These are phyloP conservation scores for Boletus huronensis DNA, from an alignment of 768 basidiomycete species.

Conservation along the genomic window DNA sequence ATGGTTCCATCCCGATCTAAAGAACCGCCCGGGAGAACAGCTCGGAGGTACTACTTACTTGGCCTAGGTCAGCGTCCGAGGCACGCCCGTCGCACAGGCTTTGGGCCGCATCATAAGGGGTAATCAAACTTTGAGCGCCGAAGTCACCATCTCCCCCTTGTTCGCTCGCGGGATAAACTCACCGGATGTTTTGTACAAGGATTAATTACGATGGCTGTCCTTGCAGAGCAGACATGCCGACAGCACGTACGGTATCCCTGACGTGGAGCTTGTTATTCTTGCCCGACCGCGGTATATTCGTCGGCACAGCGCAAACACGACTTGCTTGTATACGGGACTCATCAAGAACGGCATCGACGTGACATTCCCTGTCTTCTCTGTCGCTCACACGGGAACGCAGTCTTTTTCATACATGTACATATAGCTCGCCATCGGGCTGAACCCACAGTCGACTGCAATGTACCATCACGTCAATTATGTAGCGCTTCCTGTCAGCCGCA, in stretches of 20 bases:
- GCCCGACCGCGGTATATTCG: background rate
- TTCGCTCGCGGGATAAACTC: constrained; percentile 22
- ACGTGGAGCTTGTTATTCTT: background rate
- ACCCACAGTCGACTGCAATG: background rate
- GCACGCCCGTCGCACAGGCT: constrained; percentile 1
- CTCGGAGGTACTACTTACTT: background rate
- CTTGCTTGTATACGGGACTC: too few species aligned
- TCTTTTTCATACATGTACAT: background rate
- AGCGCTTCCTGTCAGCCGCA: constrained; percentile 42
- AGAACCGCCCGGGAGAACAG: constrained; percentile 12
- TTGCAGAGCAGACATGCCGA: constrained; percentile 7
- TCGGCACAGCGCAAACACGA: background rate
- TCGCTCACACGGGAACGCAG: constrained; percentile 14
- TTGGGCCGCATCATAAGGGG: constrained; percentile 11
- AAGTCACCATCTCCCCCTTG: background rate
- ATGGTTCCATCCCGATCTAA: constrained; percentile 9
- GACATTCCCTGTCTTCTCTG: background rate
- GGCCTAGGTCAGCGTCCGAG: constrained; percentile 8
- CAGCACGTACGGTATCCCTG: constrained; percentile 12
- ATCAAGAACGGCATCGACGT: constrained; percentile 8
- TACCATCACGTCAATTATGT: constrained; percentile 24
- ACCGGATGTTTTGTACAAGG: background rate
- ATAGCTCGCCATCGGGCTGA: background rate
- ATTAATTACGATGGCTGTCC: constrained; percentile 9
- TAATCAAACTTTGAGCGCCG: constrained; percentile 23